Percentiles rank a stretch among this genome's conserved stretches.
Evolutionary conservation across 106 monocot species (phyloP).

Genomic region (Iris macrosiphon): DNA sequence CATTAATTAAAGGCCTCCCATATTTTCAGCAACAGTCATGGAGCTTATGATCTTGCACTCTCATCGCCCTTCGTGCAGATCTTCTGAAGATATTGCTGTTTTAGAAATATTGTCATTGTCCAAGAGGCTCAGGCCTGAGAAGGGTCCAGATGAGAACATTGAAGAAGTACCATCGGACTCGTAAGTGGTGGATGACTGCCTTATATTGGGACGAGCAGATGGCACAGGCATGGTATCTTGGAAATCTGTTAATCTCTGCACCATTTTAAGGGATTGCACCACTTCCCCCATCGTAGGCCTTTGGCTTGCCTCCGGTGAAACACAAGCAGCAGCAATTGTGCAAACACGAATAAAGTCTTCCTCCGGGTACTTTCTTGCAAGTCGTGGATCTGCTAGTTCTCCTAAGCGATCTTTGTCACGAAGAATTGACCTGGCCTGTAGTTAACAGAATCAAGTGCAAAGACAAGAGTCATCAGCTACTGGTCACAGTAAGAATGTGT

Average conservation of each 20-base stretch:
- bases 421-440: conserved; percentile 66
- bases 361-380: conserved; percentile 55
- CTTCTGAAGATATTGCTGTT: conserved; percentile 78
- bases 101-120: conserved; percentile 77
- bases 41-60: no score
- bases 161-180: conserved; percentile 85
- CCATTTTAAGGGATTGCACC: conserved; percentile 98
- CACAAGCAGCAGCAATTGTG: conserved; percentile 84
- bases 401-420: conserved; percentile 59
- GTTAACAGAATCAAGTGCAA: neutral
- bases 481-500: no score
- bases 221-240: conserved; percentile 47
- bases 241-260: conserved; percentile 56
- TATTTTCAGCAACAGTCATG: neutral
- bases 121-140: conserved; percentile 71
- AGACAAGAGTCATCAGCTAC: neutral
- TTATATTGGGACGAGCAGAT: conserved; percentile 37
- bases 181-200: conserved; percentile 63
- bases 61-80: conserved; percentile 92
- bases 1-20: no score
- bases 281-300: conserved; percentile 98
- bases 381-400: conserved; percentile 59
- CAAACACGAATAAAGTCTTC: conserved; percentile 75
- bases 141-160: conserved; percentile 90
- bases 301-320: conserved; percentile 75